phyloP scores from a whole-genome alignment of 176 grass and related monocot genomes.

The Dactylis glomerata region DNA sequence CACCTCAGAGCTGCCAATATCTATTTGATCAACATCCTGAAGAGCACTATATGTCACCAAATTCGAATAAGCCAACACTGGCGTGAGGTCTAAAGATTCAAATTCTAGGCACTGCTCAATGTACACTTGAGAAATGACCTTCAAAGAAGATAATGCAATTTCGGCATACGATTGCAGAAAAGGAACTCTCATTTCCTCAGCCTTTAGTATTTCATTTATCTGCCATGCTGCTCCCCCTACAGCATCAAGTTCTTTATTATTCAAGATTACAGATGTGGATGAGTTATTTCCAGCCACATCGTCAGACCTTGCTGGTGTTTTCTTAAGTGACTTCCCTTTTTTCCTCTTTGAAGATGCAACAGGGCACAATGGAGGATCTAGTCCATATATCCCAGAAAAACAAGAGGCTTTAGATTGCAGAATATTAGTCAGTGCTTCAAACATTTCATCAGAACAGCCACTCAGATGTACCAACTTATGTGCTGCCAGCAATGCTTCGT shows the following conservation, averaged over 20 bases:
- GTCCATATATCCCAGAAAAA: conserved; percentile 49
- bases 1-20: conserved; percentile 38
- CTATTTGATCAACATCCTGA: conserved; percentile 49
- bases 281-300: conserved; percentile 34
- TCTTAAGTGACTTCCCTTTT: conserved; percentile 57
- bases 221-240: conserved; percentile 72
- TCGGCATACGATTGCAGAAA: conserved; percentile 69
- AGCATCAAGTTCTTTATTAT: conserved; percentile 49
- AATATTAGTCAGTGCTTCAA: conserved; percentile 66
- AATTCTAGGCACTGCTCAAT: conserved; percentile 62
- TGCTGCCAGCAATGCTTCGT: conserved; percentile 43
- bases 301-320: conserved; percentile 34
- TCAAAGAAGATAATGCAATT: conserved; percentile 57
- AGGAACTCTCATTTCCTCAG: conserved; percentile 45
- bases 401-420: conserved; percentile 55
- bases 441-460: conserved; percentile 67
- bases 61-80: conserved; percentile 61
- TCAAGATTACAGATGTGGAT: conserved; percentile 36
- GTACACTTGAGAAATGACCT: conserved; percentile 61
- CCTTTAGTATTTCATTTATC: conserved; percentile 62
- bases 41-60: conserved; percentile 48
- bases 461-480: conserved; percentile 65
- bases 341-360: conserved; percentile 51
- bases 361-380: conserved; percentile 31
- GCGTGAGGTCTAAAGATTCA: conserved; percentile 53